These are phyloP conservation scores for Phylloporus sp. DNA, from an alignment of 768 basidiomycete species.

Conservation along the genomic window DNA sequence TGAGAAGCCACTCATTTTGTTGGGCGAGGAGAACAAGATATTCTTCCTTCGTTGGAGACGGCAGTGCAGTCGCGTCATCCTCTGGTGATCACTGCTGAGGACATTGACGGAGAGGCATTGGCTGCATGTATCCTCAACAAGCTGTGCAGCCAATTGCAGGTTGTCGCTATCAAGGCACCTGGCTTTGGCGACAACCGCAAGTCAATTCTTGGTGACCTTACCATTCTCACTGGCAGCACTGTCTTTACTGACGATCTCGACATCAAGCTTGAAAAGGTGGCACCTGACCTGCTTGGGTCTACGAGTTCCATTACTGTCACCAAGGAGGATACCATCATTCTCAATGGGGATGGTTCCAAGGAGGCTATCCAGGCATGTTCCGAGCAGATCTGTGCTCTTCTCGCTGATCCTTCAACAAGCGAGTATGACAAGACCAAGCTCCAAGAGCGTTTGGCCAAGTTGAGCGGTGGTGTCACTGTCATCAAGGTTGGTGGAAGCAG, in stretches of 20 bases:
- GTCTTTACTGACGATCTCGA: conserved; percentile 97
- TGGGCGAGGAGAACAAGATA: conserved; percentile 99
- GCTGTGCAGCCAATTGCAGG: conserved; percentile 94
- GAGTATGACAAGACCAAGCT: conserved; percentile 95
- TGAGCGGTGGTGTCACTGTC: conserved; percentile 94
- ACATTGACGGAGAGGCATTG: conserved; percentile 95
- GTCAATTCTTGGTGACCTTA: conserved; percentile 93
- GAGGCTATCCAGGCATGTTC: conserved; percentile 87
- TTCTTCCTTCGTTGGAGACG: conserved; percentile 85
- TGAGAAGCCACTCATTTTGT: conserved; percentile 91
- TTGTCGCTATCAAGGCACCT: conserved; percentile 92
- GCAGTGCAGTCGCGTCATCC: conserved; percentile 84
- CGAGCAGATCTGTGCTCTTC: conserved; percentile 89
- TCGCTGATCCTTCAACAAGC: conserved; percentile 78
- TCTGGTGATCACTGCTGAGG: conserved; percentile 94
- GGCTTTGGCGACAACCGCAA: conserved; percentile 98
- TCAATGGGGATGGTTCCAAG: conserved; percentile 93
- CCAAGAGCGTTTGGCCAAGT: conserved; percentile 95
- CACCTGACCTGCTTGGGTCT: conserved; percentile 82
- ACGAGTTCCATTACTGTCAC: conserved; percentile 92
- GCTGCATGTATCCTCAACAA: conserved; percentile 99
- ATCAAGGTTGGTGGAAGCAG: conserved; percentile 94
- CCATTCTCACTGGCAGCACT: conserved; percentile 95
- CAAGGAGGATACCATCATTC: conserved; percentile 95
- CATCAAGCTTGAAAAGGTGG: conserved; percentile 93